Conservation (phyloP, 306 rosid genomes). For the Gastrolobium bilobum region DNA sequence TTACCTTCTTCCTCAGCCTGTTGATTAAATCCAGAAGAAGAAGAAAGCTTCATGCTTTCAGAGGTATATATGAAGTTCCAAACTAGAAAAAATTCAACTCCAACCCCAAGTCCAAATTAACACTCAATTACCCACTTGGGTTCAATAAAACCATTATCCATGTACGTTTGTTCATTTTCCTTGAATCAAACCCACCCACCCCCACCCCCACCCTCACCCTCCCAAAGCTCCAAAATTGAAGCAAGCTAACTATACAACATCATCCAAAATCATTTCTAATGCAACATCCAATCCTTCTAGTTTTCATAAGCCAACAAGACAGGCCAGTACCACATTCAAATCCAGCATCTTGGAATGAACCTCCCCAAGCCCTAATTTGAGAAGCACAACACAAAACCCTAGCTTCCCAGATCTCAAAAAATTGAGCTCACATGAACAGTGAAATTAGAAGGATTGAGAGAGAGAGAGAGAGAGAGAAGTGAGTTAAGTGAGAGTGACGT, state of each 20-base stretch:
- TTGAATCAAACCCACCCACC: slow-evolving; percentile 41
- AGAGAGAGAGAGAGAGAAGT: slow-evolving; percentile 34
- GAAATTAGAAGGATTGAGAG: slow-evolving; percentile 13
- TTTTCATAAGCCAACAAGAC: slow-evolving; percentile 58
- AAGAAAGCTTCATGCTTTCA: slow-evolving; percentile 66
- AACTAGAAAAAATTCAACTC: slow-evolving; percentile 40
- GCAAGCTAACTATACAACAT: slow-evolving; percentile 32
- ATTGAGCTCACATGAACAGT: slow-evolving; percentile 11
- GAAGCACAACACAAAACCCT: slow-evolving; percentile 59
- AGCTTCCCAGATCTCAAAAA: slow-evolving; percentile 58
- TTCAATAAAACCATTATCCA: slow-evolving; percentile 26
- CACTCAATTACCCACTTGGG: slow-evolving; percentile 32
- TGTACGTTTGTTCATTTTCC: slow-evolving; percentile 23
- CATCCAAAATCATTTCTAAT: slow-evolving; percentile 76
- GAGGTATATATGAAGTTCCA: slow-evolving; percentile 35
- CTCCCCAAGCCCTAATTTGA: slow-evolving; percentile 30
- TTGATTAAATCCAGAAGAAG: slow-evolving; percentile 63
- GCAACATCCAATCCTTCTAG: slow-evolving; percentile 58
- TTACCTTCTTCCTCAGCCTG: slow-evolving; percentile 72
- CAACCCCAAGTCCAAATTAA: slow-evolving; percentile 45
- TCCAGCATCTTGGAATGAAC: slow-evolving; percentile 20
- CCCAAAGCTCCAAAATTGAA: slow-evolving; percentile 44
- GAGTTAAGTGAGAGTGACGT: slow-evolving; percentile 48
- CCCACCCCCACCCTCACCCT: not conserved
- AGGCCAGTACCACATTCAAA: slow-evolving; percentile 39